Conservation (phyloP, 768 basidiomycete species). For the Boletus rex-veris region DNA sequence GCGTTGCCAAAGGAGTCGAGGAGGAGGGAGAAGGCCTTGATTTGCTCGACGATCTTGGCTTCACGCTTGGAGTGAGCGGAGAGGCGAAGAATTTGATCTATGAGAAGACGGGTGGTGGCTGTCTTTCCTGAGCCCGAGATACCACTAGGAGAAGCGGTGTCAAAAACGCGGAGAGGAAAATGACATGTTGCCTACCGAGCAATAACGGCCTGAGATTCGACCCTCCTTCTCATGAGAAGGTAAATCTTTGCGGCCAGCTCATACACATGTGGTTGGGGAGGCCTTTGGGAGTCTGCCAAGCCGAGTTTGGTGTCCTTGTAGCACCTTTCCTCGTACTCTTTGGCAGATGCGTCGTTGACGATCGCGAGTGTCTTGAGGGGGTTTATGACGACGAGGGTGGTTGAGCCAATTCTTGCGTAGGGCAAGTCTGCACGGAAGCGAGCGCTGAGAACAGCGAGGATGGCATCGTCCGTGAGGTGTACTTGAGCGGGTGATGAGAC, state of each 20-base stretch:
- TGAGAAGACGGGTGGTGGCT: constrained; percentile 46
- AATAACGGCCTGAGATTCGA: constrained; percentile 52
- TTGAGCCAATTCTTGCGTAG: constrained; percentile 48
- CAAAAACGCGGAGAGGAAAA: constrained; percentile 11
- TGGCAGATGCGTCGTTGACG: constrained; percentile 53
- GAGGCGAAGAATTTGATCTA: constrained; percentile 57
- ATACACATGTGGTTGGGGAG: constrained; percentile 57
- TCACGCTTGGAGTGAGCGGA: constrained; percentile 58
- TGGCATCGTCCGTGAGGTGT: constrained; percentile 54
- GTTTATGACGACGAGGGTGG: constrained; percentile 55
- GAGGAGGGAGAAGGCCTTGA: constrained; percentile 51
- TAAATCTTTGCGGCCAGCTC: constrained; percentile 61
- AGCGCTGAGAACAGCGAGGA: constrained; percentile 51
- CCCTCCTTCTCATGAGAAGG: constrained; percentile 52
- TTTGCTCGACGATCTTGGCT: constrained; percentile 48
- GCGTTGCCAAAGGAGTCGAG: constrained; percentile 66
- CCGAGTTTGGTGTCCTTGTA: constrained; percentile 51
- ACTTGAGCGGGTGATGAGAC: constrained; percentile 37
- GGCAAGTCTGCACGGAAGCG: constrained; percentile 59
- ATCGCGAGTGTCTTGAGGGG: constrained; percentile 56
- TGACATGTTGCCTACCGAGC: constrained; percentile 41
- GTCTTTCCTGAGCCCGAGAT: constrained; percentile 65
- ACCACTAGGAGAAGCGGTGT: constrained; percentile 39
- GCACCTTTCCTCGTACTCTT: constrained; percentile 52
- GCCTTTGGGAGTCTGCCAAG: constrained; percentile 34